Evolutionary conservation across 257 asterid genomes (phyloP).

Genomic region (Solanum phureja): DNA sequence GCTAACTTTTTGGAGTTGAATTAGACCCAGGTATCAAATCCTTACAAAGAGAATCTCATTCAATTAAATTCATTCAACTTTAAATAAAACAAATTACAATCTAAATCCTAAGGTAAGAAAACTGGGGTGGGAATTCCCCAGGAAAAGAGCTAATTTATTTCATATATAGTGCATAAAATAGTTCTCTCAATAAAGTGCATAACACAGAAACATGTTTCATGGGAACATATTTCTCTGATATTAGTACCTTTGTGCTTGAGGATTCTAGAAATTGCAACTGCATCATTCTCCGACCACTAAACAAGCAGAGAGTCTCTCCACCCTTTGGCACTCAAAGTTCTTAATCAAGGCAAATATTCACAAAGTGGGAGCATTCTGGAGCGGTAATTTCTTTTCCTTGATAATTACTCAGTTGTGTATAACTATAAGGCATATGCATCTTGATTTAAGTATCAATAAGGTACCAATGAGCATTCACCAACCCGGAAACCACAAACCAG

Average conservation of each 20-base stretch:
- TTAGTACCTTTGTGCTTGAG: neutral
- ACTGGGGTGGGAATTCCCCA: neutral
- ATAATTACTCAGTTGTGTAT: neutral
- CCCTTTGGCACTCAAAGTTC: neutral
- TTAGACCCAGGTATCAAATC: neutral
- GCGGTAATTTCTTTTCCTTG: neutral
- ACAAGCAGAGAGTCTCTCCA: neutral
- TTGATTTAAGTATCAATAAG: neutral
- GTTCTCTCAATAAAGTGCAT: neutral
- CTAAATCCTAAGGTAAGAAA: neutral
- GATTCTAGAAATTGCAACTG: neutral
- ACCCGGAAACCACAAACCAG: neutral
- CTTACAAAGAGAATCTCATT: neutral
- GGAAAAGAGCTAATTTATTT: neutral
- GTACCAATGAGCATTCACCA: neutral
- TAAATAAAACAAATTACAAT: neutral
- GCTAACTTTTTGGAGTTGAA: neutral
- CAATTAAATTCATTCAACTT: neutral
- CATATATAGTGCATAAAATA: neutral
- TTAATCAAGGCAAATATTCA: neutral
- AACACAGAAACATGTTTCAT: neutral
- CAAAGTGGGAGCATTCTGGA: neutral
- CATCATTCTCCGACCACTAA: neutral
- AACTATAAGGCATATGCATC: neutral
- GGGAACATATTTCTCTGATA: neutral